phyloP scores from a whole-genome alignment of 495 filamentous ascomycete species.

The Aspergillus saccharolyticus region DNA sequence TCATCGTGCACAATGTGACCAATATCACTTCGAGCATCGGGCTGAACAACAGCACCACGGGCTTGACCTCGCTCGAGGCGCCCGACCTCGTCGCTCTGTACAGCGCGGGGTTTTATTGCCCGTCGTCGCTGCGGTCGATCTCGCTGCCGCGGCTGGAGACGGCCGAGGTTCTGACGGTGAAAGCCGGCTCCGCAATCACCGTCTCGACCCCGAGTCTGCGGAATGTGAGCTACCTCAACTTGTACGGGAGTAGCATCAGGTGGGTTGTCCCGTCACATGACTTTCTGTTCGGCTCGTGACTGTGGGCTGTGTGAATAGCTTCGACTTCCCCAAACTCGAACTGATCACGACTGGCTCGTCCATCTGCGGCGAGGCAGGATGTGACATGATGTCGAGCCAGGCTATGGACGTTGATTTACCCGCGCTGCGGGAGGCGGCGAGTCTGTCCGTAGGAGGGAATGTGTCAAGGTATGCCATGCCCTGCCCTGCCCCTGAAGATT shows the following conservation, averaged over 20 bases:
- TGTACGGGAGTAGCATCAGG: not conserved
- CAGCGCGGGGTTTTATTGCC: not conserved
- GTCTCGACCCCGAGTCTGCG: not conserved
- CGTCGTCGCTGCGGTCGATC: not conserved
- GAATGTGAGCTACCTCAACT: not conserved
- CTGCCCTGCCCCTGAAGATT: not conserved
- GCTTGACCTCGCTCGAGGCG: not conserved
- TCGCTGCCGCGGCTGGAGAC: not conserved
- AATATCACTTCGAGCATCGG: not conserved
- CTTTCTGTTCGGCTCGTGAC: not conserved
- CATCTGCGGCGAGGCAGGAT: not conserved
- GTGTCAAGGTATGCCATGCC: not conserved
- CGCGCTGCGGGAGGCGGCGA: not conserved
- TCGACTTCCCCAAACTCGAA: not conserved
- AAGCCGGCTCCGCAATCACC: not conserved
- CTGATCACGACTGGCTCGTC: not conserved
- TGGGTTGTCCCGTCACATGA: not conserved
- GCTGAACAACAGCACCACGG: not conserved
- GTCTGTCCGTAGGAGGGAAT: not conserved
- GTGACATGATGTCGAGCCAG: not conserved
- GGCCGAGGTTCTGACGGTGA: not conserved
- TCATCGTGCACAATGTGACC: not conserved
- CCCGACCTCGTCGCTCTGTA: not conserved
- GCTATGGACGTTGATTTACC: not conserved
- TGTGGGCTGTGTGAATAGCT: not conserved